Evolutionary conservation across 164 flowering plant species (phyloP).

Genomic region (Berberis vulgaris): DNA sequence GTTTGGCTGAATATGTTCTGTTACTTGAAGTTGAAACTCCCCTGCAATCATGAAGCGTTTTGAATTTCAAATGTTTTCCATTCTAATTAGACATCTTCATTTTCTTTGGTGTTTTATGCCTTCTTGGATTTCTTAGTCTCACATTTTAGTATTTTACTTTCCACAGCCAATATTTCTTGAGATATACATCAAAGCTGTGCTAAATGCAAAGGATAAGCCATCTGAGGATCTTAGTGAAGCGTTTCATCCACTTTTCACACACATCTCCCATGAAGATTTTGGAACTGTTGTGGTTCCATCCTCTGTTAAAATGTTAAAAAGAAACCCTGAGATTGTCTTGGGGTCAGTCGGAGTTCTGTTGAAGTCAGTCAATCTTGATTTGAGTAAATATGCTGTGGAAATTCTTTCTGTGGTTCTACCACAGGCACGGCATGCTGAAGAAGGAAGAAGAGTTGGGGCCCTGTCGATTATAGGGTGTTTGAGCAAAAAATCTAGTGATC

Average conservation of each 20-base stretch:
- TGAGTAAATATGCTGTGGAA: conserved; percentile 87
- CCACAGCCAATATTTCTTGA: conserved; percentile 80
- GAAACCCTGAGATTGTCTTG: conserved; percentile 95
- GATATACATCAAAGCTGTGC: conserved; percentile 62
- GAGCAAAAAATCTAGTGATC: conserved; percentile 86
- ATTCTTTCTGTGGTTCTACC: conserved; percentile 63
- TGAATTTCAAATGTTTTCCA: background rate
- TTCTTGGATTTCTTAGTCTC: background rate
- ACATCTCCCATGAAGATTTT: conserved; percentile 77
- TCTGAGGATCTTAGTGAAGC: conserved; percentile 62
- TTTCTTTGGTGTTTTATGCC: too few relatives aligned
- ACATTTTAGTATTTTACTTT: conserved; percentile 15
- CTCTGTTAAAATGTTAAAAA: conserved; percentile 79
- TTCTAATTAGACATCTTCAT: too few relatives aligned
- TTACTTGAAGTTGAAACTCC: background rate
- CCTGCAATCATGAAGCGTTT: background rate
- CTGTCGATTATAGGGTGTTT: conserved; percentile 54
- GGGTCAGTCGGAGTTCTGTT: conserved; percentile 76
- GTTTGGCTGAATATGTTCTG: background rate
- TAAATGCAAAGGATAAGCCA: conserved; percentile 82
- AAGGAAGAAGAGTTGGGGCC: conserved; percentile 65
- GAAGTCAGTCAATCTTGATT: conserved; percentile 61
- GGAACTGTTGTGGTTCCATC: conserved; percentile 63
- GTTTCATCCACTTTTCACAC: conserved; percentile 57
- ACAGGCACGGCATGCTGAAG: conserved; percentile 93